phyloP scores from a whole-genome alignment of 2,329 filamentous ascomycete species.

The Hypoxylon sp. region DNA sequence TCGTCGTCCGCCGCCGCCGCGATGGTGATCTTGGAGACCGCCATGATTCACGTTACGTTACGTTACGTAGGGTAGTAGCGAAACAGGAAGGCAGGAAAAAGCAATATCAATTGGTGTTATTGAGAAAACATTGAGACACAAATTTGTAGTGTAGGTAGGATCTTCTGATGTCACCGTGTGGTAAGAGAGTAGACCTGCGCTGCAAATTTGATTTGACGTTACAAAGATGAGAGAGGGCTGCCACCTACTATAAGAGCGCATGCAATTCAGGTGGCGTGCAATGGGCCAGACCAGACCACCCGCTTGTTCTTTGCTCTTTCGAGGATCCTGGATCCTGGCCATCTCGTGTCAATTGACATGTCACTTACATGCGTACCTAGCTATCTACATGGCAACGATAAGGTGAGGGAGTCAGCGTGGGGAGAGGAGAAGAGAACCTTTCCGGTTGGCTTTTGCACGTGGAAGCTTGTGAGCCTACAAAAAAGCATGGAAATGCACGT shows the following conservation, averaged over 20 bases:
- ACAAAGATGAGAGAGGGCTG: no score
- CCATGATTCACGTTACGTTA: constrained; percentile 36
- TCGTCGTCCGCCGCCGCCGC: constrained; percentile 42
- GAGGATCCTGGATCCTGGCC: constrained; percentile 21
- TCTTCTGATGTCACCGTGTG: no score
- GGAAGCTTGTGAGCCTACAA: constrained; percentile 16
- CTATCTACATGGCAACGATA: constrained; percentile 15
- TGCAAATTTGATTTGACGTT: no score
- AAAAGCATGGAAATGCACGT: constrained; percentile 9
- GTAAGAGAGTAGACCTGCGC: no score
- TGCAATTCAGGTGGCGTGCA: no score
- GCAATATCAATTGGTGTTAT: no score
- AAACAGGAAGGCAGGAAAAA: no score
- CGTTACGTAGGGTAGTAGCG: no score
- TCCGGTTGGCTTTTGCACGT: constrained; percentile 5
- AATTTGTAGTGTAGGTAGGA: no score
- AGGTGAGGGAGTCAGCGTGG: constrained; percentile 13
- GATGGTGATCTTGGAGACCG: constrained; percentile 42
- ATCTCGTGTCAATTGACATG: constrained; percentile 11
- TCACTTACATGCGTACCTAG: constrained; percentile 11
- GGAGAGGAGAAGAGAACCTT: constrained; percentile 13
- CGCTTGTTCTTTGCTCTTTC: not conserved
- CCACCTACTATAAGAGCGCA: no score
- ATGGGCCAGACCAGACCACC: no score
- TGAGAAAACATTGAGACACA: constrained; percentile 9